Evolutionary conservation across 2,329 filamentous ascomycete genomes (phyloP).

Genomic region (Claviceps sorghi): DNA sequence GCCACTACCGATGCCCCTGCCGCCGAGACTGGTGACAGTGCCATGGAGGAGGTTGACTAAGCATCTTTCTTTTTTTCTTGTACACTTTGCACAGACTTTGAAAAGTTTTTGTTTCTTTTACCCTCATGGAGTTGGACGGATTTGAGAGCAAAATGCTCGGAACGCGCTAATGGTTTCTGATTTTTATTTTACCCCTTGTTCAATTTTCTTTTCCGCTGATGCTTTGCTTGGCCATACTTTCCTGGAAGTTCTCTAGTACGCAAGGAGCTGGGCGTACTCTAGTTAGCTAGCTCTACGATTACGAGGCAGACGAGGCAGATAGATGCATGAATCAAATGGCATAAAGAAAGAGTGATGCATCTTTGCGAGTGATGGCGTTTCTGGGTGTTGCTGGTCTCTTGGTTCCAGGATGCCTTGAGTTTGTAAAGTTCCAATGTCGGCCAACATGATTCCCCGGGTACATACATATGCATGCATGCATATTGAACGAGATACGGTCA

Average conservation of each 20-base stretch:
- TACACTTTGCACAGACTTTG: slow-evolving; percentile 21
- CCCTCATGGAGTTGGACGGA: slow-evolving; percentile 25
- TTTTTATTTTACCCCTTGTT: slow-evolving; percentile 9
- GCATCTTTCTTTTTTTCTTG: slow-evolving; percentile 10
- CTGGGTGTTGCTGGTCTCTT: too few relatives aligned
- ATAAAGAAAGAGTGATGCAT: slow-evolving; percentile 9
- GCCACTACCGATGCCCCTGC: slow-evolving; percentile 40
- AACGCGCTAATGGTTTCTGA: slow-evolving; percentile 15
- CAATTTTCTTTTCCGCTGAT: slow-evolving; percentile 13
- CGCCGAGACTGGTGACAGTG: slow-evolving; percentile 64
- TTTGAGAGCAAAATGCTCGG: slow-evolving; percentile 18
- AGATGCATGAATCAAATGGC: slow-evolving; percentile 21
- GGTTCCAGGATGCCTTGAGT: too few relatives aligned
- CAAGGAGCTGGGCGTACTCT: slow-evolving; percentile 23
- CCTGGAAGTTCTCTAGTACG: slow-evolving; percentile 9
- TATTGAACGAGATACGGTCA: too few relatives aligned
- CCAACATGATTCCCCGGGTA: background rate
- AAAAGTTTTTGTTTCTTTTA: slow-evolving; percentile 20
- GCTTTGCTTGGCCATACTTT: slow-evolving; percentile 22
- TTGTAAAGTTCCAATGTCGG: background rate
- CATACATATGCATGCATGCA: too few relatives aligned
- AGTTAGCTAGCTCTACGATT: slow-evolving; percentile 25
- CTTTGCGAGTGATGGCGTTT: background rate
- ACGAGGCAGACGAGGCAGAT: slow-evolving; percentile 27
- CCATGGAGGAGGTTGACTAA: slow-evolving; percentile 99